Base-by-base conservation (phyloP, 495 filamentous ascomycete species). In the Extremus antarcticus region DNA sequence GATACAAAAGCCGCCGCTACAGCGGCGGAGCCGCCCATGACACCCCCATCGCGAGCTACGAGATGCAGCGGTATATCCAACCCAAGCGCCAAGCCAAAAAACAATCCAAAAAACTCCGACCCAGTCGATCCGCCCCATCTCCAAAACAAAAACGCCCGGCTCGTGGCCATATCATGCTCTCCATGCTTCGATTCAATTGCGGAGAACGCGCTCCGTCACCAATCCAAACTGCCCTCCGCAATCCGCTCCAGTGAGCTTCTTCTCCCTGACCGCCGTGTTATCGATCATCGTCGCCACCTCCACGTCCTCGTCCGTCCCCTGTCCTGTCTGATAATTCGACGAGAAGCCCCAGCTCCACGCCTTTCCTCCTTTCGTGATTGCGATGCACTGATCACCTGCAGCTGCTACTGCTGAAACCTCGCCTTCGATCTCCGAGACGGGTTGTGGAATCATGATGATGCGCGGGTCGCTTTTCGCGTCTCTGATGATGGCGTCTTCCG, bases 321-420 rank as follows among this genome's bases (percentile, higher is more conserved):
- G 77, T 4, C 84, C 85, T n/a, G 81, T 82, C 68, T 86, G 83
- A 63, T 81, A 84, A 55, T 76, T 79, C 43, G 67, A 71, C 21
- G 74, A 79, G 70, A 86, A 87, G 1, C 86, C 86, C 85, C 84
- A 88, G 32, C 75, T 75, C 65, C 78, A 87, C 4, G 81, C 83
- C 43, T 74, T 71, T 11, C 85, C 84, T 1, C 77, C 73, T 17
- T 59, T 67, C 47, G 76, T 76, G 56, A 88, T 69, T 11, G 75
- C 81, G 49, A 88, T 71, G 55, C 70, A 76, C 60, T 83, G 80
- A 54, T 85, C 80, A 1, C 74, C 74, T 2, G 78, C 80, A 17
- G 73, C 73, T 1, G 66, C 65, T 8, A 74, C 51, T 13, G 49
- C 20, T 17, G 22, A 17, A 8, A 58, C 61, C 0, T 43, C 24